Evolutionary conservation across 371 early-diverging fungal species (phyloP).

Genomic region (Mortierella sp.): DNA sequence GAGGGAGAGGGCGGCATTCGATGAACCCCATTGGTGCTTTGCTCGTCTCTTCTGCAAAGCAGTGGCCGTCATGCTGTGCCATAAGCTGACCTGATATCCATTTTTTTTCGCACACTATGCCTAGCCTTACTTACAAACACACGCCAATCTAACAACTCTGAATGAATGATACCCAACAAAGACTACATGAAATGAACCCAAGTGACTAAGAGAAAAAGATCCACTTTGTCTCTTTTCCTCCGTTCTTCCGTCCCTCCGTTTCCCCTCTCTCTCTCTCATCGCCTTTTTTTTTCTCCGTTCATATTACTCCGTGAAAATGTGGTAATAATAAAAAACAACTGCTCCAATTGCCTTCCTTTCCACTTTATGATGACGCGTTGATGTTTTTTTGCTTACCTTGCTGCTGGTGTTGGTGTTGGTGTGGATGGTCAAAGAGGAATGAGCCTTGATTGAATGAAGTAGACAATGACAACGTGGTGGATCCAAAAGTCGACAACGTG

Average conservation of each 20-base stretch:
- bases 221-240: not conserved
- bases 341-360: not conserved
- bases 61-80: slow-evolving; percentile 1
- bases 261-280: no score
- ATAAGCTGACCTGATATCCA: not conserved
- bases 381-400: not conserved
- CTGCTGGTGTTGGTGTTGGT: not conserved
- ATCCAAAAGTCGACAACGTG: slow-evolving; percentile 12
- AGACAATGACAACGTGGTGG: not conserved
- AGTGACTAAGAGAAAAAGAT: no score
- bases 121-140: not conserved
- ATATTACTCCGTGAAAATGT: not conserved
- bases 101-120: not conserved
- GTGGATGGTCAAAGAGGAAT: not conserved
- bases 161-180: slow-evolving; percentile 10
- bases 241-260: not conserved
- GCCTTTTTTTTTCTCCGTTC: not conserved
- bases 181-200: not conserved
- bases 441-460: not conserved
- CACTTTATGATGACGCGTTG: no score
- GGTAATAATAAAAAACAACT: not conserved
- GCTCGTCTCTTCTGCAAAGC: no score
- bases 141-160: no score
- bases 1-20: no score
- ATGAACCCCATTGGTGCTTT: slow-evolving; percentile 2